phyloP scores from a whole-genome alignment of 1,284 basidiomycete genomes.

The Peniophora sp. region DNA sequence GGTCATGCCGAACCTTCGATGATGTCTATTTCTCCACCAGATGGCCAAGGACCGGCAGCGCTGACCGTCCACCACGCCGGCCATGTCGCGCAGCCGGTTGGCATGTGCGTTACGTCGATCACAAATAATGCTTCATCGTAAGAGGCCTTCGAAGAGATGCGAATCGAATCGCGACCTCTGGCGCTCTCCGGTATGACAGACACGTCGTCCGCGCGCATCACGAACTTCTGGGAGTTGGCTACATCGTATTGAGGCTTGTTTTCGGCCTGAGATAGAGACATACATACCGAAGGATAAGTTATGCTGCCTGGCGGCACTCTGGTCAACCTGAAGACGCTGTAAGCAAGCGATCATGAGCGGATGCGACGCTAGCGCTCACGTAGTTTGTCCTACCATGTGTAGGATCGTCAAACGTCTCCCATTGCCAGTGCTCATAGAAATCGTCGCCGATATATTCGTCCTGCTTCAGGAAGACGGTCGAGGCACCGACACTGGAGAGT shows the following conservation, averaged over 20 bases:
- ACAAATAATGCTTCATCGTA: conserved; percentile 39
- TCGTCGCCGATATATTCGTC: conserved; percentile 30
- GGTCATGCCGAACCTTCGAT: conserved; percentile 31
- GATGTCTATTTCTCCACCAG: conserved; percentile 45
- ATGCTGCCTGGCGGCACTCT: conserved; percentile 24
- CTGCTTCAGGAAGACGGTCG: conserved; percentile 17
- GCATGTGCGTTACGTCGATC: conserved; percentile 49
- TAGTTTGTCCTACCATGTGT: conserved; percentile 52
- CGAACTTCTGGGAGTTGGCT: conserved; percentile 33
- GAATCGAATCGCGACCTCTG: conserved; percentile 43
- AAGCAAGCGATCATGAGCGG: too few relatives aligned
- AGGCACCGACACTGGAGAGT: too few relatives aligned
- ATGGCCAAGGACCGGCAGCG: conserved; percentile 41
- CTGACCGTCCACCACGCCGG: conserved; percentile 63
- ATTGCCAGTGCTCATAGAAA: conserved; percentile 39
- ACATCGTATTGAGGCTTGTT: background rate
- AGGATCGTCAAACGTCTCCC: conserved; percentile 42
- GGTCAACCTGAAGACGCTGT: too few relatives aligned
- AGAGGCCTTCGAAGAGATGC: conserved; percentile 35
- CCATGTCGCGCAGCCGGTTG: conserved; percentile 49
- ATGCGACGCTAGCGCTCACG: too few relatives aligned
- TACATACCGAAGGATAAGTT: conserved; percentile 36
- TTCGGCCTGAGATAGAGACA: background rate
- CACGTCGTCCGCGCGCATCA: conserved; percentile 42
- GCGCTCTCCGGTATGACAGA: conserved; percentile 23